These are phyloP conservation scores for Sphaerulina musiva DNA, from an alignment of 2,329 filamentous ascomycete species.

Conservation along the genomic window DNA sequence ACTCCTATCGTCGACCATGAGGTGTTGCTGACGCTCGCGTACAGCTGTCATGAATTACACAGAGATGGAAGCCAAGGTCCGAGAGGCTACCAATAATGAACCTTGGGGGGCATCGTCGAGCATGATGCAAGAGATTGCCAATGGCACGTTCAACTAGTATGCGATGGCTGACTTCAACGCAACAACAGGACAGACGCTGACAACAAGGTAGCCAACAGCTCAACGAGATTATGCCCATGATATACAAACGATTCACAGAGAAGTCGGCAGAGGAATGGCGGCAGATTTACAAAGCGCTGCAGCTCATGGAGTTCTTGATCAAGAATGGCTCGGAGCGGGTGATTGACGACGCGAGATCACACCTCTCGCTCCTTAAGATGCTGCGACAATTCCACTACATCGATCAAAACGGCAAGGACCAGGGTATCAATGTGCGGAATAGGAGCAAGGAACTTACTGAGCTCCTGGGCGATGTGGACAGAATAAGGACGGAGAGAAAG, in stretches of 20 bases:
- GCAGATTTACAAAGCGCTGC: conserved; percentile 95
- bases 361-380: conserved; percentile 95
- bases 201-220: conserved; percentile 66
- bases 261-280: conserved; percentile 98
- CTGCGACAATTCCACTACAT: conserved; percentile 97
- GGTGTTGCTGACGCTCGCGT: neutral
- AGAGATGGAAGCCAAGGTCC: conserved; percentile 79
- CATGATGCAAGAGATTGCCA: conserved; percentile 95
- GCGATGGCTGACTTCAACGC: conserved; percentile 30
- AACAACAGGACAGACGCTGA: neutral
- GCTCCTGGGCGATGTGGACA: conserved; percentile 84
- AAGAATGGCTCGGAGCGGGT: conserved; percentile 98
- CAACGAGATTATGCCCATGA: conserved; percentile 99
- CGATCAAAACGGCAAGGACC: conserved; percentile 92
- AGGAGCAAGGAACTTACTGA: conserved; percentile 92
- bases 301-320: conserved; percentile 92
- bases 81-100: conserved; percentile 98
- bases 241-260: conserved; percentile 97
- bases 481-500: conserved; percentile 68
- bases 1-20: neutral
- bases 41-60: conserved; percentile 96
- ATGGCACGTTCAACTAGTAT: conserved; percentile 96
- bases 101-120: conserved; percentile 85
- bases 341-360: conserved; percentile 91
- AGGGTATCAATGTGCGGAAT: conserved; percentile 95